Conservation (phyloP, 768 basidiomycete species). For the Cytidiella melzeri region DNA sequence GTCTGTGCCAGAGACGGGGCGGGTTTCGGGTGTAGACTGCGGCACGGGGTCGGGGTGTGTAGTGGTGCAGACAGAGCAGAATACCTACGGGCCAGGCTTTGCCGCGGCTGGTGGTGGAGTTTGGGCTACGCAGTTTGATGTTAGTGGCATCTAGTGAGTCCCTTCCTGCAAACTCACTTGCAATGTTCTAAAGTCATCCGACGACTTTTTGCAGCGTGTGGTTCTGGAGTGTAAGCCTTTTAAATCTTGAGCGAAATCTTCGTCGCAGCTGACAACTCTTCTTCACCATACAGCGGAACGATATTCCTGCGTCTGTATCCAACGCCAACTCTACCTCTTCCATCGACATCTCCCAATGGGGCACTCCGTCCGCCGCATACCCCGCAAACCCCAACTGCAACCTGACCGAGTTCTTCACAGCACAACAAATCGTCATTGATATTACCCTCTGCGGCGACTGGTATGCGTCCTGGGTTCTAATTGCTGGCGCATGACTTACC, state of each 20-base stretch:
- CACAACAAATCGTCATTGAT: constrained; percentile 46
- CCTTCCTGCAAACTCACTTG: neutral
- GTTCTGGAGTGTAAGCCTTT: constrained; percentile 39
- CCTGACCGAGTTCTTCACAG: constrained; percentile 36
- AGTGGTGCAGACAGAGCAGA: constrained; percentile 28
- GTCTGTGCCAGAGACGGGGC: constrained; percentile 28
- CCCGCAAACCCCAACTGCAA: constrained; percentile 33
- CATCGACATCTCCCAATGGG: constrained; percentile 36
- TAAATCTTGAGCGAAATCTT: constrained; percentile 15
- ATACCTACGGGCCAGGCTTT: constrained; percentile 38
- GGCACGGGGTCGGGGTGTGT: constrained; percentile 31
- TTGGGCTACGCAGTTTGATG: constrained; percentile 66
- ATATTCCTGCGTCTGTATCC: constrained; percentile 30
- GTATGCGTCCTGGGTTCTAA: constrained; percentile 24
- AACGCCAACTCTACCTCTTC: constrained; percentile 23
- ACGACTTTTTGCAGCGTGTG: constrained; percentile 32
- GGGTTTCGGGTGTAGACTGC: constrained; percentile 25
- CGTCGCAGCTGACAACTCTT: constrained; percentile 3
- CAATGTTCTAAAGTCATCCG: neutral
- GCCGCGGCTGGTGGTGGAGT: constrained; percentile 52
- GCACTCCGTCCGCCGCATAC: constrained; percentile 37
- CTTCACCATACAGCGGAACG: constrained; percentile 25
- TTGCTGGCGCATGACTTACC: constrained; percentile 36
- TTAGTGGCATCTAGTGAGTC: constrained; percentile 42
- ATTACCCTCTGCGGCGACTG: constrained; percentile 50